A percentile compares a stretch with the other conserved stretches of the same genome.
Conservation (phyloP, 139 green algal species). For the Tetradesmus obliquus region DNA sequence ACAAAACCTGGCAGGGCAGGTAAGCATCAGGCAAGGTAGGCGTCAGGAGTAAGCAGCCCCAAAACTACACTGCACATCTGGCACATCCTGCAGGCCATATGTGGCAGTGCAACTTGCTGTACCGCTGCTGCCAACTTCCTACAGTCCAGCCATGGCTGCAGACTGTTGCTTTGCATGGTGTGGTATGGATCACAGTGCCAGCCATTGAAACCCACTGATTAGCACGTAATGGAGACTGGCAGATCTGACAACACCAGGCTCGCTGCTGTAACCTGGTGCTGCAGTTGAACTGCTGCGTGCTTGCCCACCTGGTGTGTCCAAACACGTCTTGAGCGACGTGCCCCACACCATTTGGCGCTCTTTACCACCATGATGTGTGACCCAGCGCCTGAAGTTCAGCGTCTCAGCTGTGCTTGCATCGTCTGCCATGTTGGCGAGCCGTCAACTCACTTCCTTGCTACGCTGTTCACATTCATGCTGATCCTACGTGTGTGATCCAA, state of each 20-base stretch:
- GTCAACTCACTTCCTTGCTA: not conserved
- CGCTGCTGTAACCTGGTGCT: not conserved
- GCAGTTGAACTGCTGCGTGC: not conserved
- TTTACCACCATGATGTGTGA: conserved; percentile 39
- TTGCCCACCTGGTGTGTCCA: conserved; percentile 29
- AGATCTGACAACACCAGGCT: not conserved
- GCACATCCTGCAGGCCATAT: not conserved
- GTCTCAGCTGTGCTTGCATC: not conserved
- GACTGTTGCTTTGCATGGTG: not conserved
- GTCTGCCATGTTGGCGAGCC: not conserved
- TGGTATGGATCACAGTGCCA: not conserved
- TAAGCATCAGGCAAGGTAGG: too few species aligned
- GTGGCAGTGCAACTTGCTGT: not conserved
- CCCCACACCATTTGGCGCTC: conserved; percentile 48
- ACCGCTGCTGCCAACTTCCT: not conserved
- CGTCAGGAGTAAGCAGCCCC: too few species aligned
- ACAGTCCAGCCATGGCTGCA: not conserved
- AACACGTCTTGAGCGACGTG: conserved; percentile 44
- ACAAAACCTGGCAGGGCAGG: conserved; percentile 62
- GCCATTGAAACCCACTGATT: not conserved
- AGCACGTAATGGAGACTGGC: not conserved
- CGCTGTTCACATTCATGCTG: not conserved
- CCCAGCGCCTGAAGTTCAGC: not conserved
- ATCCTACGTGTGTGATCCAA: not conserved
- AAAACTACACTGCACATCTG: too few species aligned